These are phyloP conservation scores for Saccharomycopsis sp. DNA, from an alignment of 805 yeast genomes.

Conservation along the genomic window DNA sequence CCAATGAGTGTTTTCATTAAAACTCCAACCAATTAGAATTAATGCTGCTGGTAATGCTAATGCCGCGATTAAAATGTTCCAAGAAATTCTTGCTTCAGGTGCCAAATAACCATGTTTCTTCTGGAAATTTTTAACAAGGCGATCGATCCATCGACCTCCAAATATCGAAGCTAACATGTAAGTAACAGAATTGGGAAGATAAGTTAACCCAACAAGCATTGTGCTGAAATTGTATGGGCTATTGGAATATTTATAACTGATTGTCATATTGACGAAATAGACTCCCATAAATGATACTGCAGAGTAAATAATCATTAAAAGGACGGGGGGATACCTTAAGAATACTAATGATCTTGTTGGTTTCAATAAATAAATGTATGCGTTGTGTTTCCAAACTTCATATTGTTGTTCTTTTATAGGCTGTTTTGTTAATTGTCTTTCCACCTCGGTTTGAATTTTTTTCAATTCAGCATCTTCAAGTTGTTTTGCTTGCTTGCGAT, in stretches of 20 bases:
- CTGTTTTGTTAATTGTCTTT: background rate
- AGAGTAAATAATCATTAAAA: conserved; percentile 56
- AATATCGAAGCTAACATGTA: conserved; percentile 68
- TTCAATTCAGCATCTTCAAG: conserved; percentile 20
- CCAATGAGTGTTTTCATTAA: conserved; percentile 63
- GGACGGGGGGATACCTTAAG: conserved; percentile 67
- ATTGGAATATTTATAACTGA: conserved; percentile 53
- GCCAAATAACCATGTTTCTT: conserved; percentile 55
- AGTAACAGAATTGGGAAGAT: conserved; percentile 77
- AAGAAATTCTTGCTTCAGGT: conserved; percentile 76
- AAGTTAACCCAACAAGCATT: conserved; percentile 63
- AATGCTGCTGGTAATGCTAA: conserved; percentile 55
- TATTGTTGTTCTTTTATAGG: conserved; percentile 23
- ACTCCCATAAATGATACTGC: conserved; percentile 65
- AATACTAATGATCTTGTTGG: conserved; percentile 60
- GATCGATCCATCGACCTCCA: conserved; percentile 79
- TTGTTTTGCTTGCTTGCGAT: conserved; percentile 21
- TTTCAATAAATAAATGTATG: conserved; percentile 42
- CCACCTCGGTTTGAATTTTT: conserved; percentile 22
- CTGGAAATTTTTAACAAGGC: conserved; percentile 45
- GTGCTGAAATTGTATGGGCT: conserved; percentile 66
- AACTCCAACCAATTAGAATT: conserved; percentile 77
- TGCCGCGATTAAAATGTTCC: conserved; percentile 64
- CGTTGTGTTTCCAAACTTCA: conserved; percentile 25
- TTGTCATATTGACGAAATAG: conserved; percentile 68